Percentiles rank a stretch among this genome's conserved stretches.
Evolutionary conservation across 345 rosid genomes (phyloP).

Genomic region (Punica granatum): DNA sequence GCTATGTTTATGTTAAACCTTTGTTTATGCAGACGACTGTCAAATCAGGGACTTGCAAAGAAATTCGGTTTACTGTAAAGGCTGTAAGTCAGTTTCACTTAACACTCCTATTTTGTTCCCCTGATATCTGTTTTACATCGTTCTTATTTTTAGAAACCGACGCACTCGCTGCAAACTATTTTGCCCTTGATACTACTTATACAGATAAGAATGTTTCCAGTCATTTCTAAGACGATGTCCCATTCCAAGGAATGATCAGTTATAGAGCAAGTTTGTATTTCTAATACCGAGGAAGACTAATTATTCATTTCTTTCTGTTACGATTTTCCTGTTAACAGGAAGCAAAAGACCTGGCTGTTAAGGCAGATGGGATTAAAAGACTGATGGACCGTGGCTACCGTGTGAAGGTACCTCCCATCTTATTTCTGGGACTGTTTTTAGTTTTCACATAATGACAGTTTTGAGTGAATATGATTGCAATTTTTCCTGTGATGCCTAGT

Average conservation of each 20-base stretch:
- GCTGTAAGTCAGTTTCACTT: constrained; percentile 48
- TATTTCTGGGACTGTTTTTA: neutral
- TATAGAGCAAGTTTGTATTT: neutral
- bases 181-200: neutral
- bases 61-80: constrained; percentile 66
- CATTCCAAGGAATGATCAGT: neutral
- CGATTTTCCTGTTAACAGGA: constrained; percentile 44
- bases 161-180: neutral
- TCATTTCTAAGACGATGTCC: neutral
- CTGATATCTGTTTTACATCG: neutral
- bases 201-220: neutral
- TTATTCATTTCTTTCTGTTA: constrained; percentile 9
- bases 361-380: constrained; percentile 55
- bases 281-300: neutral
- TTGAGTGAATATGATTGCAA: neutral
- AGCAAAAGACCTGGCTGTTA: constrained; percentile 61
- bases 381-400: constrained; percentile 79
- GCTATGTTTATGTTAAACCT: neutral
- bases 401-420: constrained; percentile 64
- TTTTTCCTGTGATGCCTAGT: neutral
- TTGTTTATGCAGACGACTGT: constrained; percentile 19
- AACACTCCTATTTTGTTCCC: neutral
- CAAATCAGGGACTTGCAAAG: constrained; percentile 43
- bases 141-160: neutral
- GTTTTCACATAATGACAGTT: neutral